These are phyloP conservation scores for Clonostachys rhizophaga DNA, from an alignment of 2,329 filamentous ascomycete genomes.

Conservation along the genomic window DNA sequence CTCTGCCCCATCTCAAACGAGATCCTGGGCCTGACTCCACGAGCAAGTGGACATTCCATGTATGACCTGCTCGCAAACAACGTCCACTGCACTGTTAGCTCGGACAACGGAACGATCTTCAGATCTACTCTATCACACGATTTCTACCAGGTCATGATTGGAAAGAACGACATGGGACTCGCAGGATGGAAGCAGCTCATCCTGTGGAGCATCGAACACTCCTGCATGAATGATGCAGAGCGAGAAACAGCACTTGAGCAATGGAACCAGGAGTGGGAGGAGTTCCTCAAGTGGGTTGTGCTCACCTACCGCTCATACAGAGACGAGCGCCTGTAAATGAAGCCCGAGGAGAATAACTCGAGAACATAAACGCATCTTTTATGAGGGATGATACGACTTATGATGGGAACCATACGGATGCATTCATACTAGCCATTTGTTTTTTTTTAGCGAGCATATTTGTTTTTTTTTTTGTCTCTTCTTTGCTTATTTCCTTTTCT, in stretches of 20 bases:
- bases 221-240: slow-evolving; percentile 43
- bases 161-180: slow-evolving; percentile 60
- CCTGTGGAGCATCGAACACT: slow-evolving; percentile 58
- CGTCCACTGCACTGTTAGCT: slow-evolving; percentile 69
- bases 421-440: no score
- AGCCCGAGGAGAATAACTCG: no score
- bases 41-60: slow-evolving; percentile 60
- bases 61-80: slow-evolving; percentile 67
- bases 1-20: slow-evolving; percentile 76
- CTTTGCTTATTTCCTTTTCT: no score
- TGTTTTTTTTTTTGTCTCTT: no score
- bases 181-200: slow-evolving; percentile 67
- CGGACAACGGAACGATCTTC: slow-evolving; percentile 72
- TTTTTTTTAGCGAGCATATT: no score
- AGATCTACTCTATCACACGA: slow-evolving; percentile 69
- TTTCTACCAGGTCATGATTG: slow-evolving; percentile 73
- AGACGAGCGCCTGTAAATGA: no score
- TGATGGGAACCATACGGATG: no score
- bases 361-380: no score
- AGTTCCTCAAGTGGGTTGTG: slow-evolving; percentile 51
- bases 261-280: slow-evolving; percentile 53
- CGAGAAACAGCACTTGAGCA: slow-evolving; percentile 24
- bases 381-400: no score
- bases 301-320: slow-evolving; percentile 19
- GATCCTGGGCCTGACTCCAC: slow-evolving; percentile 63